phyloP scores from a whole-genome alignment of 1,284 basidiomycete genomes.

The Apiotrichum siamense region DNA sequence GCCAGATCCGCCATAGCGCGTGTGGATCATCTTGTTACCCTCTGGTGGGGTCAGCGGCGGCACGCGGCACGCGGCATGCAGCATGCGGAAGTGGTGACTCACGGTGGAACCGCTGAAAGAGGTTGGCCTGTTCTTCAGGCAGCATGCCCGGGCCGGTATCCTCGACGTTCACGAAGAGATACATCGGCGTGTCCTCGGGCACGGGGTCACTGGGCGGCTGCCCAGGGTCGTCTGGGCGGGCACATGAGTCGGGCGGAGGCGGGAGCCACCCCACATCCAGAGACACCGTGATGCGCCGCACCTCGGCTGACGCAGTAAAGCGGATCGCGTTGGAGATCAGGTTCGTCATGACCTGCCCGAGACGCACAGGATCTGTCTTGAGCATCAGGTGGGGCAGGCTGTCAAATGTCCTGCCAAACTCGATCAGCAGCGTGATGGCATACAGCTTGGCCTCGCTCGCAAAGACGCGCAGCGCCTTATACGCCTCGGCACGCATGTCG shows the following conservation, averaged over 20 bases:
- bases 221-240: constrained; percentile 15
- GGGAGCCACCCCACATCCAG: constrained; percentile 29
- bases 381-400: constrained; percentile 23
- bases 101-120: constrained; percentile 43
- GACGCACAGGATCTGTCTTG: constrained; percentile 44
- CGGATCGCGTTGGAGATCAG: constrained; percentile 42
- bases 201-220: constrained; percentile 30
- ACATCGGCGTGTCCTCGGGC: constrained; percentile 33
- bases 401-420: constrained; percentile 28
- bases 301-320: constrained; percentile 31
- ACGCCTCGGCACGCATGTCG: constrained; percentile 39
- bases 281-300: constrained; percentile 27
- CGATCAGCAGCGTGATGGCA: constrained; percentile 29
- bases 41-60: constrained; percentile 18
- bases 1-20: constrained; percentile 32
- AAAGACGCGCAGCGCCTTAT: constrained; percentile 40
- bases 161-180: constrained; percentile 36
- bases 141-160: constrained; percentile 46
- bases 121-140: constrained; percentile 31
- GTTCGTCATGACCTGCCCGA: constrained; percentile 45
- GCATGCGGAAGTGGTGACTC: constrained; percentile 26
- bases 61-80: too few species aligned
- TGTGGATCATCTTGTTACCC: constrained; percentile 25
- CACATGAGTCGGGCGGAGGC: constrained; percentile 5
- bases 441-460: constrained; percentile 39